Evolutionary conservation across 805 yeast species (phyloP).

Genomic region (Candida manassasensis): DNA sequence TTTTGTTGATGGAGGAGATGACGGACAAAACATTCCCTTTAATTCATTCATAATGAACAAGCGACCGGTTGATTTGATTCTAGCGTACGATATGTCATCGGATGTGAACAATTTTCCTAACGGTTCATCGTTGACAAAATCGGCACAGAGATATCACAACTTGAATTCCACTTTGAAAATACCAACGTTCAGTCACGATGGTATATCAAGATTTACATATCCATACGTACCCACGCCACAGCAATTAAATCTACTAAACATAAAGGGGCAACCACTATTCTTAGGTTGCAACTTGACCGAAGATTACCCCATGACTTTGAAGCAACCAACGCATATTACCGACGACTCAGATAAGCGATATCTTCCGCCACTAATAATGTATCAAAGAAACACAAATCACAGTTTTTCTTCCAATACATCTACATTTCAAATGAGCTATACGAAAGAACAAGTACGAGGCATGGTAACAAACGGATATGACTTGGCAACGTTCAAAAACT

Average conservation of each 20-base stretch:
- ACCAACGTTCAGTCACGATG: conserved; percentile 12
- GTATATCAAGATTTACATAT: conserved; percentile 14
- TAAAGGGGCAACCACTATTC: conserved; percentile 29
- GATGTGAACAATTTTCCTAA: conserved; percentile 54
- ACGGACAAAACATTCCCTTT: conserved; percentile 45
- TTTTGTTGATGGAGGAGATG: conserved; percentile 47
- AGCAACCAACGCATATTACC: not conserved
- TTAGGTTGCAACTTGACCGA: conserved; percentile 38
- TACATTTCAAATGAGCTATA: conserved; percentile 53
- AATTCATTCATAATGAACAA: conserved; percentile 36
- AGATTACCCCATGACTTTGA: conserved; percentile 21
- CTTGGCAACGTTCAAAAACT: conserved; percentile 44
- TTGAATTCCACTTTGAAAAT: conserved; percentile 4
- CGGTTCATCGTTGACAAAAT: conserved; percentile 46
- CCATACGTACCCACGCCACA: conserved; percentile 33
- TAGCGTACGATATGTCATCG: conserved; percentile 45
- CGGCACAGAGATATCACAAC: conserved; percentile 30
- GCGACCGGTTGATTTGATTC: conserved; percentile 33
- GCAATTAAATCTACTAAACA: conserved; percentile 14
- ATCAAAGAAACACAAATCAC: conserved; percentile 42
- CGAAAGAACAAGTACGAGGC: conserved; percentile 33
- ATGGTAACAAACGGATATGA: conserved; percentile 52
- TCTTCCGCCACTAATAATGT: conserved; percentile 52
- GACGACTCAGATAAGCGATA: conserved; percentile 9
- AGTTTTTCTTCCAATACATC: conserved; percentile 49